Evolutionary conservation across 2,329 filamentous ascomycete genomes (phyloP).

Genomic region (Arthrobotrys iridis): DNA sequence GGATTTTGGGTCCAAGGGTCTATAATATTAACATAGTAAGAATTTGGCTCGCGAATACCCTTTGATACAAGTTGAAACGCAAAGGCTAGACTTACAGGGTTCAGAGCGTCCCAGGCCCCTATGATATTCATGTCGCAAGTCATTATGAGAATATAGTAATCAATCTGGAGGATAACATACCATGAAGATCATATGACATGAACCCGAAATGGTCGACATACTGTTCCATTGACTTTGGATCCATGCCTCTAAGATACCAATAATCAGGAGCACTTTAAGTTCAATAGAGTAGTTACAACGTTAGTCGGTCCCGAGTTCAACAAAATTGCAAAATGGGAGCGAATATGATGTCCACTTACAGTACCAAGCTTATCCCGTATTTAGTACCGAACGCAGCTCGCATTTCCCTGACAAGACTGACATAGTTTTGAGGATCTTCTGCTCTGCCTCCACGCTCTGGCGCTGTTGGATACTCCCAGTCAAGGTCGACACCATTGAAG

Average conservation of each 20-base stretch:
- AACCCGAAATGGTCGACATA: constrained; percentile 60
- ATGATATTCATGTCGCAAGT: background rate
- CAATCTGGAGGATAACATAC: no score
- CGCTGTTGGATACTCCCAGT: constrained; percentile 62
- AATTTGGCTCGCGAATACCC: no score
- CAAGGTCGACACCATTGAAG: constrained; percentile 65
- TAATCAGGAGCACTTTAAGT: constrained; percentile 51
- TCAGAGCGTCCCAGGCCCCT: constrained; percentile 7
- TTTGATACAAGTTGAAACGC: no score
- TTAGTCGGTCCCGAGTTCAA: background rate
- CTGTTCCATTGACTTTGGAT: constrained; percentile 56
- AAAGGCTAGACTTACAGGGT: constrained; percentile 1
- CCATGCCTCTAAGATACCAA: constrained; percentile 59
- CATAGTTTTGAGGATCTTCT: constrained; percentile 61
- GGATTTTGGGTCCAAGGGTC: constrained; percentile 62
- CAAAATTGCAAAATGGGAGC: no score
- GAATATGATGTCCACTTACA: constrained; percentile 27
- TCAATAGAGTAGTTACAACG: background rate
- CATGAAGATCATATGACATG: constrained; percentile 58
- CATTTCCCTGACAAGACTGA: constrained; percentile 58
- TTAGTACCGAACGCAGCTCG: constrained; percentile 59
- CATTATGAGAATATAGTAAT: no score
- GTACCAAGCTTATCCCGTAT: constrained; percentile 57
- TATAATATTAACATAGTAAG: constrained; percentile 66
- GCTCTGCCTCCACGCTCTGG: constrained; percentile 61